Base-by-base conservation (phyloP, 148 eudicot species). In the Vaccinium myrtillus region DNA sequence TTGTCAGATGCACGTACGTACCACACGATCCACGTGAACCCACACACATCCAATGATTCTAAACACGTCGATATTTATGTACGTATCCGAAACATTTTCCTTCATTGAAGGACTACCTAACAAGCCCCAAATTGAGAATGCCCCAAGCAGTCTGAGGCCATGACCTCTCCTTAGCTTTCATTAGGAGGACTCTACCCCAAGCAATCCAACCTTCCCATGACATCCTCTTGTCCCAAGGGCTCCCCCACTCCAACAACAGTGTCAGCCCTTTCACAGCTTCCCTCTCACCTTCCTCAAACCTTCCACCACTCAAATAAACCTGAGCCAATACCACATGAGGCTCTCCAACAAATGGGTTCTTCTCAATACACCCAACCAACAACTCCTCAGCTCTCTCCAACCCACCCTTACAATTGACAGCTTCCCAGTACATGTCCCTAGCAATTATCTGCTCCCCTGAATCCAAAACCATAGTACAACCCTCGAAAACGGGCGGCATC, bases 181-280 rank as follows among this genome's bases (percentile, higher is more conserved):
- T 95, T 75, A 94, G 69, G 86, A 97, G 53, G 12, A 95, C 98
- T 89, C 99, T 92, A 19, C 86, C 82, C 99, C 99, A 97, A 81
- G 99, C 97, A 87, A 97, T 74, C 99, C 99, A 97, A 8, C 99
- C 99, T 89, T 94, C 95, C 99, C 99, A 97, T 19, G 98, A 88
- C 91, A 87, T 94, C 84, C 99, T 92, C 91, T 97, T 97, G 83
- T 97, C 99, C 99, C 99, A 97, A 36, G 98, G 95, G 79, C 95
- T 92, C 25, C 93, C 99, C 99, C 99, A 97, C 77, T 95, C 93
- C 46, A 97, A 61, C 89, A 97, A 63, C 16, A 78, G 59, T 0
- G 69, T 88, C 27, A 95, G 76, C 75, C 99, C 99, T 76, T 81
- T 90, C 89, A 88, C 90, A 21, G 90, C 92, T 88, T 83, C 94